Conservation (phyloP, 208 protist species). For the Leishmania tropica region DNA sequence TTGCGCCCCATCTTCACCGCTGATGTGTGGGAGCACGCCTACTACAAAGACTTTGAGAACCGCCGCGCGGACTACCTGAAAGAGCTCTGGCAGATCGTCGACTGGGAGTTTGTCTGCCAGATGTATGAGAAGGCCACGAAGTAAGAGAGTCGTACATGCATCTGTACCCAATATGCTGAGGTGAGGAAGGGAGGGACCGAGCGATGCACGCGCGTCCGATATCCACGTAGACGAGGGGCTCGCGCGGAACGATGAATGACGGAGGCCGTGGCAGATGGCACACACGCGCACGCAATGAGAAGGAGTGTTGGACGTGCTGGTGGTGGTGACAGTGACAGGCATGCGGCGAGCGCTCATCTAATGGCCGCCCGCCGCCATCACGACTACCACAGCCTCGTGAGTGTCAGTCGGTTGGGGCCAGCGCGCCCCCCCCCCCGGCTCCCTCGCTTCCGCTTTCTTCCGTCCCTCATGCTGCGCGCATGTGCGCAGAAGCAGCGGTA, state of each 20-base stretch:
- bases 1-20: constrained; percentile 86
- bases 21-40: constrained; percentile 96
- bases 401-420: neutral
- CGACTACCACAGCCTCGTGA: neutral
- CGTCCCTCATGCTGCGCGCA: too few relatives aligned
- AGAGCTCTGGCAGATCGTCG: constrained; percentile 86
- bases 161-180: neutral
- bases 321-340: neutral
- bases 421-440: neutral
- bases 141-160: constrained; percentile 11
- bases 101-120: constrained; percentile 87
- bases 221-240: neutral
- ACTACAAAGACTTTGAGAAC: constrained; percentile 95
- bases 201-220: neutral
- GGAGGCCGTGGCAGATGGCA: neutral
- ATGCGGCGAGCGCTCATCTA: neutral
- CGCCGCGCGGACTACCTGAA: constrained; percentile 90
- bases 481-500: neutral
- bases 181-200: neutral
- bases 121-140: constrained; percentile 56
- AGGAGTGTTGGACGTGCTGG: neutral
- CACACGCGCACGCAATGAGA: neutral
- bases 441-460: too few relatives aligned
- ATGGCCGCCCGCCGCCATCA: neutral
- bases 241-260: neutral